These are phyloP conservation scores for Suaeda aralocaspica DNA, from an alignment of 148 eudicot species.

Conservation along the genomic window DNA sequence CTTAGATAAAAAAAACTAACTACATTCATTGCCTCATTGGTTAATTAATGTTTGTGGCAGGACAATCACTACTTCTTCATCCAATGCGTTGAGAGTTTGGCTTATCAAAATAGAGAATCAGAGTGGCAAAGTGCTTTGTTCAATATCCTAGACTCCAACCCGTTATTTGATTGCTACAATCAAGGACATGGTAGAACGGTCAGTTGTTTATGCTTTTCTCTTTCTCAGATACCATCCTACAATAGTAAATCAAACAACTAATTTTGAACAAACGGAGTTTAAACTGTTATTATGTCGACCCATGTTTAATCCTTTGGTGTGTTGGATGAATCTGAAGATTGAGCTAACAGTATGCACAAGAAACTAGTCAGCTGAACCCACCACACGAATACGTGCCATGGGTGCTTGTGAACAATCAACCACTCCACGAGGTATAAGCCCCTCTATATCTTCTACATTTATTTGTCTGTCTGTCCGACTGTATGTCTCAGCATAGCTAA, in stretches of 20 bases:
- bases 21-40: too few relatives aligned
- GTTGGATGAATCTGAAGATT: conserved; percentile 34
- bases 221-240: too few relatives aligned
- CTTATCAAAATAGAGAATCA: conserved; percentile 40
- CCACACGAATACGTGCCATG: conserved; percentile 76
- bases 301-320: too few relatives aligned
- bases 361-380: conserved; percentile 58
- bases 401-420: conserved; percentile 62
- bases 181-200: conserved; percentile 50
- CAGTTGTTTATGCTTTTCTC: conserved; percentile 6
- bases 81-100: conserved; percentile 58
- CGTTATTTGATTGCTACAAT: conserved; percentile 56
- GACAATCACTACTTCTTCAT: conserved; percentile 49
- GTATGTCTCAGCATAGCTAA: too few relatives aligned
- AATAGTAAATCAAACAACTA: too few relatives aligned
- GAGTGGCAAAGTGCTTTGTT: conserved; percentile 71
- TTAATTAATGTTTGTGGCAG: conserved; percentile 29
- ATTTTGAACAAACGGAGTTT: too few relatives aligned
- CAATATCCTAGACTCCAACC: conserved; percentile 33
- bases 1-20: too few relatives aligned
- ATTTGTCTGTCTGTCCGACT: too few relatives aligned
- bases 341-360: conserved; percentile 51
- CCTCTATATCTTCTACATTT: not conserved
- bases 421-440: conserved; percentile 45
- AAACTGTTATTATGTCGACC: too few relatives aligned